These are phyloP conservation scores for Colletotrichum sp. DNA, from an alignment of 2,329 filamentous ascomycete genomes.

Conservation along the genomic window DNA sequence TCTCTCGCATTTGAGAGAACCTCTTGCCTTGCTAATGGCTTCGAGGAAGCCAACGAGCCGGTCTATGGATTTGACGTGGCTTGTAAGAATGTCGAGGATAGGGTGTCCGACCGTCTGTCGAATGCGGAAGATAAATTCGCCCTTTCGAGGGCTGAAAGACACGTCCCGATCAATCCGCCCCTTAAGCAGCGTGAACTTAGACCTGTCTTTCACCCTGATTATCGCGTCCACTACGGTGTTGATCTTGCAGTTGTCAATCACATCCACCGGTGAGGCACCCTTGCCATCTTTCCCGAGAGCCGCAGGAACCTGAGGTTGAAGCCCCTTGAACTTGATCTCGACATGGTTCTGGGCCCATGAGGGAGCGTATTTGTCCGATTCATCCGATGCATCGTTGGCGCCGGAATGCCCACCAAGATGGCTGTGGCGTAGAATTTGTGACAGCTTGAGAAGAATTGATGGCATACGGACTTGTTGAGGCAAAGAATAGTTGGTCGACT, in stretches of 20 bases:
- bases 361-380: constrained; percentile 21
- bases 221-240: constrained; percentile 47
- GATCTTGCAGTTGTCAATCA: neutral
- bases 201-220: constrained; percentile 58
- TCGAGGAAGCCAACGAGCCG: constrained; percentile 74
- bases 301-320: constrained; percentile 32
- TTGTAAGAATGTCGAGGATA: constrained; percentile 62
- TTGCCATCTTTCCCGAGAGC: neutral
- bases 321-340: constrained; percentile 59
- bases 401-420: neutral
- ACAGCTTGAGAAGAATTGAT: constrained; percentile 52
- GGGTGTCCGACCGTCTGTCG: constrained; percentile 63
- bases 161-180: constrained; percentile 65
- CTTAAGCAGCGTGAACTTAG: constrained; percentile 60
- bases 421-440: constrained; percentile 38
- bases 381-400: constrained; percentile 18
- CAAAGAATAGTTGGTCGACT: constrained; percentile 41
- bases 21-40: constrained; percentile 62
- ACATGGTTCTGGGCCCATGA: constrained; percentile 66
- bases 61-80: constrained; percentile 70
- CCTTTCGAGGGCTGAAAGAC: constrained; percentile 62
- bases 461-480: constrained; percentile 52
- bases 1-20: constrained; percentile 60
- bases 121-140: constrained; percentile 68
- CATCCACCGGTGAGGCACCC: neutral